Evolutionary conservation across 1,284 basidiomycete species (phyloP).

Genomic region (Irpex lacteus): DNA sequence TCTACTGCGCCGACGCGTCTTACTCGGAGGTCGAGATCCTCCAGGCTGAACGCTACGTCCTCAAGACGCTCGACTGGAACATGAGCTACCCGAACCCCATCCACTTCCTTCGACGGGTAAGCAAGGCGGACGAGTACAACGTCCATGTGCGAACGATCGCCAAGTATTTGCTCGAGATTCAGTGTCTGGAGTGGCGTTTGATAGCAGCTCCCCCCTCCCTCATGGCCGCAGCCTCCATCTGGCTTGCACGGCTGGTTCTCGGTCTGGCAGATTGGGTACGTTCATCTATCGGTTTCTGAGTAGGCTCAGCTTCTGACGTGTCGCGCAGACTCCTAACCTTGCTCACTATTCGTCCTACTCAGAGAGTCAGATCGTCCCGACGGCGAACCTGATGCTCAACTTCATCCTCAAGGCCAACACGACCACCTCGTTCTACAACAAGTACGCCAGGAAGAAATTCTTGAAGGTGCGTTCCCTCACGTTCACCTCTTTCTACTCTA

Average conservation of each 20-base stretch:
- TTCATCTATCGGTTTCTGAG: slow-evolving; percentile 12
- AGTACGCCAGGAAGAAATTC: slow-evolving; percentile 84
- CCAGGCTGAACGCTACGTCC: slow-evolving; percentile 90
- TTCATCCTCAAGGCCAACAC: slow-evolving; percentile 78
- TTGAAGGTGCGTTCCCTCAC: slow-evolving; percentile 59
- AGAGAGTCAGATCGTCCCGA: slow-evolving; percentile 81
- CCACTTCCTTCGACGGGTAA: slow-evolving; percentile 88
- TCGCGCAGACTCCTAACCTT: slow-evolving; percentile 72
- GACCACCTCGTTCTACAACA: slow-evolving; percentile 79
- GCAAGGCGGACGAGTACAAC: slow-evolving; percentile 96
- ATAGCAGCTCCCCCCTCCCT: slow-evolving; percentile 81
- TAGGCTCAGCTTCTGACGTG: not conserved
- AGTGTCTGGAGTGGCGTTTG: slow-evolving; percentile 84
- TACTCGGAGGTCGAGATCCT: slow-evolving; percentile 89
- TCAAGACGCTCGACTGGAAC: slow-evolving; percentile 92
- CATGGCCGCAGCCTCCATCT: slow-evolving; percentile 87
- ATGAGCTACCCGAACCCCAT: slow-evolving; percentile 92
- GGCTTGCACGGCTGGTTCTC: slow-evolving; percentile 87
- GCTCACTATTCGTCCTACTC: slow-evolving; percentile 92
- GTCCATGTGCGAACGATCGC: slow-evolving; percentile 88
- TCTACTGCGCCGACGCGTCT: slow-evolving; percentile 86
- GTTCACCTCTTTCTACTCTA: not conserved
- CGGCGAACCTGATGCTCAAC: slow-evolving; percentile 92
- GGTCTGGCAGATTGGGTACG: slow-evolving; percentile 86
- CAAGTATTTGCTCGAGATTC: slow-evolving; percentile 93